Conservation (phyloP, 768 basidiomycete species). For the Mycena epipterygia region DNA sequence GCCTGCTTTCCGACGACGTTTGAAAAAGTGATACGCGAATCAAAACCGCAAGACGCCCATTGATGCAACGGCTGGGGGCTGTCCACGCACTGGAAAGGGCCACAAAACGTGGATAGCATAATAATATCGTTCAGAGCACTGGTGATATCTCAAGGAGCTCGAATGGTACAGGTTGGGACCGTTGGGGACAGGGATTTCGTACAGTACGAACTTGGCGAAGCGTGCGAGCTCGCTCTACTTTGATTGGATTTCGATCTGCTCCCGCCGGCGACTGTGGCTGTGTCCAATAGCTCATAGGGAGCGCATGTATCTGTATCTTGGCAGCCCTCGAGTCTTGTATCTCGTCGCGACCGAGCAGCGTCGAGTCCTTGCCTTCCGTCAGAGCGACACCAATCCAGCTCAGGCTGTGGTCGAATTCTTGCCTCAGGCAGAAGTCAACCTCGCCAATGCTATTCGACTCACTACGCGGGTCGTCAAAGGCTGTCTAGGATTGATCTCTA, state of each 20-base stretch:
- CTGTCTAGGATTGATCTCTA: slow-evolving; percentile 84
- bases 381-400: slow-evolving; percentile 60
- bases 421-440: slow-evolving; percentile 78
- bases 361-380: slow-evolving; percentile 80
- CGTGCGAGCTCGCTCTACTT: no score
- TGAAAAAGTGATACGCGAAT: slow-evolving; percentile 23
- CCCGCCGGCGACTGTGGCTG: no score
- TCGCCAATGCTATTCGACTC: slow-evolving; percentile 71
- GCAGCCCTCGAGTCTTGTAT: slow-evolving; percentile 72
- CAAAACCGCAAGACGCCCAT: neutral
- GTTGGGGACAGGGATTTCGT: no score
- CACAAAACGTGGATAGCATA: neutral
- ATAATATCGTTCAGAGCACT: no score
- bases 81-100: neutral
- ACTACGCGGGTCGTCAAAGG: slow-evolving; percentile 84
- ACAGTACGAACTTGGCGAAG: neutral
- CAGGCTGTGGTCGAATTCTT: slow-evolving; percentile 93
- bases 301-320: slow-evolving; percentile 59
- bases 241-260: no score
- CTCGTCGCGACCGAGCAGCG: slow-evolving; percentile 76
- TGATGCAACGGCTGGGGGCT: neutral
- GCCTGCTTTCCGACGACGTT: no score
- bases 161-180: no score
- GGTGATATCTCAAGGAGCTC: no score
- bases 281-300: no score